Evolutionary conservation across 2,329 filamentous ascomycete species (phyloP), one percentile per base, ranked within the genome.

Genomic region (Diaporthe vaccinii): DNA sequence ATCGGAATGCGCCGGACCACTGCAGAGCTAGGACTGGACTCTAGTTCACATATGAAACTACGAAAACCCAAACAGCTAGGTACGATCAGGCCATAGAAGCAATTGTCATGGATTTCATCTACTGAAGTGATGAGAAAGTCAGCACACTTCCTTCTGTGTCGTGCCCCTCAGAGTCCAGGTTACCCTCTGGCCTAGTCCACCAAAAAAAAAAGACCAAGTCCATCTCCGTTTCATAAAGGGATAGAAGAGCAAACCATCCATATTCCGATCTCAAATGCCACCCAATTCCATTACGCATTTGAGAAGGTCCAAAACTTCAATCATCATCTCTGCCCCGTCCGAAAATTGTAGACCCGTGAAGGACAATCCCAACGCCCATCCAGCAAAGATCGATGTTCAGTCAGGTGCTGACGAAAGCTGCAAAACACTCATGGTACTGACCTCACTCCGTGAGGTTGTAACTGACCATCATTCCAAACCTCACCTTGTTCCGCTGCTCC

Each of bases 401-500:
- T n/a, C 3, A 36, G 6, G 14, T 28, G 9, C 12, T 20, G 22
- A 9, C 12, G 14, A 61, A 6, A 9, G 36, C 22, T 41, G 12
- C 4, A 15, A 41, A 41, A 0, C 28, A 4, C n/a, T 3, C 46
- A 17, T n/a, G 34, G 8, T 15, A 46, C 9, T 22, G 25, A 3
- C n/a, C 8, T 34, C 53, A 39, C 5, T 67, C 14, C 15, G 62
- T 1, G 15, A 51, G 28, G 8, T 10, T 10, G 68, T 41, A 51
- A 1, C 12, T 28, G 8, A 75, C 15, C 14, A 75, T 36, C 1
- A 75, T 15, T 9, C 69, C 74, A 12, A 73, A 65, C 25, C 68
- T 75, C 3, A 72, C 69, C 17, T 53, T n/a, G 5, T n/a, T 14
- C 3, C 74, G 74, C 17, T 53, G 4, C 49, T 59, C 34, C 51